These are phyloP conservation scores for Alternaria sp. DNA, from an alignment of 2,329 filamentous ascomycete species.

Conservation along the genomic window DNA sequence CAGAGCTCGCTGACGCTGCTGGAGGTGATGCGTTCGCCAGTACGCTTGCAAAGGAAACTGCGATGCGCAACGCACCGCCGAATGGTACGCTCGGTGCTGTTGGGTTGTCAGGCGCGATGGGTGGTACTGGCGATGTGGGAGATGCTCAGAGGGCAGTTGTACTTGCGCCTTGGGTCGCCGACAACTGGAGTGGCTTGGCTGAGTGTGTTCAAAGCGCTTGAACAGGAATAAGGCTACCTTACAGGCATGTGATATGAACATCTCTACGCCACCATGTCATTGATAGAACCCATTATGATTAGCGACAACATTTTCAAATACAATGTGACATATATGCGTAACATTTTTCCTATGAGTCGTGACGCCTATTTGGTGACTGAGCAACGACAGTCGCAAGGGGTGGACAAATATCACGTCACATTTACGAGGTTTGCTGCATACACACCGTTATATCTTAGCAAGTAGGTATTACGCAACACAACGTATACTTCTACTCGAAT, in stretches of 20 bases:
- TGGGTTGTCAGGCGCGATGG: conserved; percentile 75
- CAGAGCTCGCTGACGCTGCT: conserved; percentile 68
- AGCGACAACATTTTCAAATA: not conserved
- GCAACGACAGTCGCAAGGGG: no score
- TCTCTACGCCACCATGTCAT: not conserved
- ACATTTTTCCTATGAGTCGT: no score
- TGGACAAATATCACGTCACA: no score
- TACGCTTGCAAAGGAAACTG: conserved; percentile 83
- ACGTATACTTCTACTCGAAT: no score
- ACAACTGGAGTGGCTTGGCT: conserved; percentile 64
- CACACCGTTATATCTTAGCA: no score
- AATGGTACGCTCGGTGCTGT: conserved; percentile 69
- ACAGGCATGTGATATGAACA: not conserved
- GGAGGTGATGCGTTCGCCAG: conserved; percentile 59
- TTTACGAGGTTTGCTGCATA: no score
- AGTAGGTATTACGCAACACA: no score
- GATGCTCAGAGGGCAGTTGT: conserved; percentile 81
- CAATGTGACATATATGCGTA: not conserved
- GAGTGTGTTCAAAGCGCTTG: conserved; percentile 8
- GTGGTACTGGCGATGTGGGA: conserved; percentile 71
- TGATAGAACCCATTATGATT: not conserved
- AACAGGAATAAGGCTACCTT: not conserved
- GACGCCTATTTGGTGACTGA: no score
- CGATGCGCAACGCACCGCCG: conserved; percentile 75
- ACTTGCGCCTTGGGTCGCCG: conserved; percentile 77